phyloP scores from a whole-genome alignment of 2,329 filamentous ascomycete genomes.

The Trichoderma guizhouense region DNA sequence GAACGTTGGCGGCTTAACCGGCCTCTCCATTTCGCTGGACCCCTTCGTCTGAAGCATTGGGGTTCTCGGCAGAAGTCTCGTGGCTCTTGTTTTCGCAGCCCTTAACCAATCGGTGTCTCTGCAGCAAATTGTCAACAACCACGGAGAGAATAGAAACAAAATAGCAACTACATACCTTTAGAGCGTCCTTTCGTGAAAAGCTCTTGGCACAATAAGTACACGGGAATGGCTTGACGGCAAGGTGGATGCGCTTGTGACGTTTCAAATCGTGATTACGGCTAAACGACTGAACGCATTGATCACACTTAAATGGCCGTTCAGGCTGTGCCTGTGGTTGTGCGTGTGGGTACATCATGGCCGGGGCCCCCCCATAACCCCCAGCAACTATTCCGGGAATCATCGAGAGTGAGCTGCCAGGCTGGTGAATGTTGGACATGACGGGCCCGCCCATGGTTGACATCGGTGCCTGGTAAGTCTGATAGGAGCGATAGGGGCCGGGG shows the following conservation, averaged over 20 bases:
- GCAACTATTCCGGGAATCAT: conserved; percentile 60
- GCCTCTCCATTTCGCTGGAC: conserved; percentile 25
- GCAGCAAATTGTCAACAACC: conserved; percentile 22
- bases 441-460: conserved; percentile 61
- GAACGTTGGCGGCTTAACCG: neutral
- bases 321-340: conserved; percentile 51
- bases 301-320: conserved; percentile 92
- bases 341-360: conserved; percentile 58
- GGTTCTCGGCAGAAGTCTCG: conserved; percentile 26
- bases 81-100: conserved; percentile 48
- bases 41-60: conserved; percentile 21
- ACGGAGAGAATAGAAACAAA: neutral
- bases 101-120: conserved; percentile 64
- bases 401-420: conserved; percentile 68
- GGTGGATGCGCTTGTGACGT: conserved; percentile 89
- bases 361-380: conserved; percentile 52
- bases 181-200: conserved; percentile 91
- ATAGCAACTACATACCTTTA: conserved; percentile 69
- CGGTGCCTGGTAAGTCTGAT: conserved; percentile 43
- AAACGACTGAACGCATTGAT: conserved; percentile 88
- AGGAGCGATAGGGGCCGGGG: conserved; percentile 50
- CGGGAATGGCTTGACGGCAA: conserved; percentile 93
- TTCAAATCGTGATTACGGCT: conserved; percentile 96
- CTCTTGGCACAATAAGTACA: conserved; percentile 92
- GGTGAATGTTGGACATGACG: conserved; percentile 75